Conservation (phyloP, 2,329 filamentous ascomycete species). For the Fusarium redolens region DNA sequence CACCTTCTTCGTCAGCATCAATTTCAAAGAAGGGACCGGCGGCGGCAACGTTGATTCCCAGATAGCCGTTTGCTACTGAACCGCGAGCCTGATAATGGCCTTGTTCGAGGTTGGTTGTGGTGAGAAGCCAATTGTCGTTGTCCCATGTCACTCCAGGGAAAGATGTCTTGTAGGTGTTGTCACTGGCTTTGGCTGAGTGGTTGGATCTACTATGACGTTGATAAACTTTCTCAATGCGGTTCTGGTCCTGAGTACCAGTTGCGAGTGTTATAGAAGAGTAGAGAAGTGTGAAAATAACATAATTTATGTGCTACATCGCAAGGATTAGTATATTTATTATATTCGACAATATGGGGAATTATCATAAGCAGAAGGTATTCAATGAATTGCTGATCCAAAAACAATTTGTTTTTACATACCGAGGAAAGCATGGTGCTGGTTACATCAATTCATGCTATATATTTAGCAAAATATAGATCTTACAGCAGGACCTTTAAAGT, state of each 20-base stretch:
- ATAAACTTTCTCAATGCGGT: neutral
- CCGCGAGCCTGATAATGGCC: constrained; percentile 5
- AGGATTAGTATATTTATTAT: neutral
- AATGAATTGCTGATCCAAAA: neutral
- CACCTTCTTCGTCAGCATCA: neutral
- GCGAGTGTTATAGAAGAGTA: neutral
- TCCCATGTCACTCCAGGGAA: constrained; percentile 3
- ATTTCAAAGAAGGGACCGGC: constrained; percentile 1
- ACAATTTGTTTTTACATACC: neutral
- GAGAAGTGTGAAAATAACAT: neutral
- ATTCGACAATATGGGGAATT: too few relatives aligned
- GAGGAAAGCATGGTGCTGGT: fast-evolving
- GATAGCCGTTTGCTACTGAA: constrained; percentile 3
- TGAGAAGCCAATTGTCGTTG: neutral
- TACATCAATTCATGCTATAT: neutral
- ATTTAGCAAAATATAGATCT: fast-evolving
- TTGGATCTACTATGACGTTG: neutral
- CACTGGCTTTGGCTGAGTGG: neutral
- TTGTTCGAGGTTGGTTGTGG: neutral
- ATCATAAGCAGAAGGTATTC: fast-evolving
- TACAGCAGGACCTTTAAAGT: too few relatives aligned
- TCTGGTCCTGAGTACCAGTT: neutral
- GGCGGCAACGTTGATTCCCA: constrained; percentile 3
- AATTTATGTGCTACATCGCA: neutral
- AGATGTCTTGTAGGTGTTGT: neutral